Base-by-base conservation (phyloP, 2,329 filamentous ascomycete genomes). In the Metarhizium humberi region DNA sequence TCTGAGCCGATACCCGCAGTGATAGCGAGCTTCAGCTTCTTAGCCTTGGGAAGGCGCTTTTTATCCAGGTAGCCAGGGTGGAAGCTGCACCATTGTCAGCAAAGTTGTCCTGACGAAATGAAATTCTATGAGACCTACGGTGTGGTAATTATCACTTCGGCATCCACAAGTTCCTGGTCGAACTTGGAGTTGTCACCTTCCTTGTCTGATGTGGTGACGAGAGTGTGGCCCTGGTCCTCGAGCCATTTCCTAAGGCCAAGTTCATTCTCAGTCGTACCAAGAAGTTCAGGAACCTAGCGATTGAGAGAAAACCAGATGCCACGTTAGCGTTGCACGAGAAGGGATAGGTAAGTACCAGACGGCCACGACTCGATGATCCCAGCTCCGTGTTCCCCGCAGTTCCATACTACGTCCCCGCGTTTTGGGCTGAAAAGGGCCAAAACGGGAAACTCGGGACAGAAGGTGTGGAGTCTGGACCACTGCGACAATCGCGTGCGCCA, bases 81-180 rank as follows among this genome's bases (percentile, higher is more conserved):
- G 87, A 97, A 97, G 70, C 90, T 95, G 64, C 29, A 13, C 3
- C 40, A 20, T 53, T 30, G 49, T 49, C 25, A 55, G 46, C 36
- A 8, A 18, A 13, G 25, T 16, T 29, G 43, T 25, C 47, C 7
- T 40, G n/a, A 30, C 43, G 20, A 13, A 30, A 13, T 14, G 25
- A 5, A 32, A 7, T 14, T 6, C 5, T 6, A 40, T 4, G 7
- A 16, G 43, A 32, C 80, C 59, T 74, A 96, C 88, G 94, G 94
- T 56, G 94, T 99, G 64, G 94, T 99, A 76, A 99, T 97, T 82
- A 99, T 97, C 75, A 99, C 81, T 76, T 99, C 94, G 59, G 94
- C 91, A 70, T 97, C 94, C 59, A 94, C 91, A 55, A 99, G 84
- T 78, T 99, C 90, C 78, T 92, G 82, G 75, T 97, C 94, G 57